Base-by-base conservation (phyloP, 148 eudicot genomes). In the Polygonum aviculare region DNA sequence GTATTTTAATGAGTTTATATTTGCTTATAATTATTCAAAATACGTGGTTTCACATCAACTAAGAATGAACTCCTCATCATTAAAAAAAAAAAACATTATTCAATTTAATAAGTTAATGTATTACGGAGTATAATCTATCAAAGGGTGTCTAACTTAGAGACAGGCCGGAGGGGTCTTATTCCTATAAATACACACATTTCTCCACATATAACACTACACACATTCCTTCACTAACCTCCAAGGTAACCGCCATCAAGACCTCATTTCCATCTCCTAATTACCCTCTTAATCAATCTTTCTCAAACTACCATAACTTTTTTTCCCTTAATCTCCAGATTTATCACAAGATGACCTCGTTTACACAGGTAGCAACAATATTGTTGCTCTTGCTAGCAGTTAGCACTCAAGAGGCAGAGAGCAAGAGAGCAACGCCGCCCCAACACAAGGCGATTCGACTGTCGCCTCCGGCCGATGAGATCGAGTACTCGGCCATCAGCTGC, bases 401-500 rank as follows among this genome's bases (percentile, higher is more conserved):
- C 41, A 15, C 7, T 38, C 45, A 67, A 14, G 19, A 4, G 3
- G 19, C 21, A 5, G 72, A 67, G 45, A 38, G 72, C 45, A 67
- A 7, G 18, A 36, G 45, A 15, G 14, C 69, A 11, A 3, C 72
- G 0, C 16, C 72, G 0, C 14, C 41, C 21, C 36, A 67, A n/a
- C 44, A 67, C 41, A 18, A 67, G n/a, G 8, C 72, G 4, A 36
- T 36, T 16, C 31, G 75, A 10, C 51, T 59, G 49, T 84, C 80
- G 72, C 59, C 75, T 9, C 63, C 81, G n/a, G 5, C 73, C 12
- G 82, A 85, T 1, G 31, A 65, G 12, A 47, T 79, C 14, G 85
- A 89, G 78, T 93, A 90, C 78, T n/a, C 77, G 15, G 90, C 91
- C 18, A 78, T 87, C 48, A 88, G 55, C 62, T 93, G 98, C 76